A percentile compares a stretch with the other conserved stretches of the same genome.
phyloP scores from a whole-genome alignment of 2,329 filamentous ascomycete genomes.

The Xylaria sp. region DNA sequence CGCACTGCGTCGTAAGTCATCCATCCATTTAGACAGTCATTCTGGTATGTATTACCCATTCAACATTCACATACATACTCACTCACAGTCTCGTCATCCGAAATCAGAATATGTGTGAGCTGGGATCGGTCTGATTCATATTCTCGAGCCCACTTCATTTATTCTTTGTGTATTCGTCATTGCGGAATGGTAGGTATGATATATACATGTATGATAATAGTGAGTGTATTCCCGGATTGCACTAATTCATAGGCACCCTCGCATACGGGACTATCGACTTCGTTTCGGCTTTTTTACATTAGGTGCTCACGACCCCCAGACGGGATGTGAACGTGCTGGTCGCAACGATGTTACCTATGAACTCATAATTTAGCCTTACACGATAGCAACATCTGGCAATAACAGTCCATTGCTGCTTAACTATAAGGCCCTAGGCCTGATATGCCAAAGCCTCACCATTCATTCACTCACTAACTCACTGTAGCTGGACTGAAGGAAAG shows the following conservation, averaged over 20 bases:
- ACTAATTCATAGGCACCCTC: too few species aligned
- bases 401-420: neutral
- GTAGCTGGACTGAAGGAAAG: conserved; percentile 64
- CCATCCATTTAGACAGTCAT: neutral
- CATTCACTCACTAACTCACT: conserved; percentile 34
- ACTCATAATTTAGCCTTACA: neutral
- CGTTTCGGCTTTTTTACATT: too few species aligned
- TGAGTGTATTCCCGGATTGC: too few species aligned
- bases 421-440: neutral
- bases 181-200: too few species aligned
- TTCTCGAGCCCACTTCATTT: neutral
- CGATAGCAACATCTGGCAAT: neutral
- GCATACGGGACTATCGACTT: too few species aligned
- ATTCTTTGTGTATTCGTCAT: too few species aligned
- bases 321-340: neutral
- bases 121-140: neutral
- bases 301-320: neutral
- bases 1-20: neutral
- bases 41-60: neutral
- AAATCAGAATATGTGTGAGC: neutral
- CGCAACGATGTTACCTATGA: neutral
- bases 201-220: too few species aligned
- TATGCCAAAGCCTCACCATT: conserved; percentile 11
- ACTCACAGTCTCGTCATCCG: neutral
- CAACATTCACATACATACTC: neutral